These are phyloP conservation scores for Coemansia nantahalensis DNA, from an alignment of 192 early-diverging fungal genomes.

Conservation along the genomic window DNA sequence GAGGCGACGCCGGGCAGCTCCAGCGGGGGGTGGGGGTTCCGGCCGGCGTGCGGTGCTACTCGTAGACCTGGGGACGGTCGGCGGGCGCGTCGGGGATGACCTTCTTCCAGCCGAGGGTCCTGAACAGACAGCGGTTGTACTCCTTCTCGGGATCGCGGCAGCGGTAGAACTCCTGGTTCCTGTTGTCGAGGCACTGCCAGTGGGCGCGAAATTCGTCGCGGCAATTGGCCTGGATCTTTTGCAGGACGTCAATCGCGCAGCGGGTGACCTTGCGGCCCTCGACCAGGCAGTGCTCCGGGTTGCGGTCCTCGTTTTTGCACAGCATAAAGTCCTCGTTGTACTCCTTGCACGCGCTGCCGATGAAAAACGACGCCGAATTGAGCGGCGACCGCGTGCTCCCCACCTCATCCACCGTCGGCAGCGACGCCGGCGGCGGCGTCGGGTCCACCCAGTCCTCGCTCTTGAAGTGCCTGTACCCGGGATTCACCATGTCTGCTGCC, in stretches of 20 bases:
- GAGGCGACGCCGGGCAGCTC: too few species aligned
- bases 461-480: constrained; percentile 46
- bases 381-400: constrained; percentile 90
- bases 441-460: constrained; percentile 77
- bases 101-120: constrained; percentile 75
- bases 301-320: constrained; percentile 89
- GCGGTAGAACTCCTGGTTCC: constrained; percentile 83
- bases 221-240: constrained; percentile 89
- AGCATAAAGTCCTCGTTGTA: constrained; percentile 97
- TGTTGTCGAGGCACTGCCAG: constrained; percentile 88
- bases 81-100: constrained; percentile 61
- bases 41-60: constrained; percentile 2
- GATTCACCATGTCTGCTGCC: constrained; percentile 51
- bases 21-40: too few species aligned
- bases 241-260: constrained; percentile 83
- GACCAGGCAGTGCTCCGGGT: constrained; percentile 87
- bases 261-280: constrained; percentile 96
- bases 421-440: constrained; percentile 67
- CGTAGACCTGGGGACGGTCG: constrained; percentile 43
- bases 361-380: constrained; percentile 89
- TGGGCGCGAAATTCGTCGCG: constrained; percentile 81
- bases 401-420: constrained; percentile 79
- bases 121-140: constrained; percentile 89
- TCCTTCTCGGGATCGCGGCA: constrained; percentile 76
- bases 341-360: constrained; percentile 84